Percentiles rank a stretch among this genome's conserved stretches.
These are phyloP conservation scores for Lentinula sp. DNA, from an alignment of 768 basidiomycete genomes.

Conservation along the genomic window DNA sequence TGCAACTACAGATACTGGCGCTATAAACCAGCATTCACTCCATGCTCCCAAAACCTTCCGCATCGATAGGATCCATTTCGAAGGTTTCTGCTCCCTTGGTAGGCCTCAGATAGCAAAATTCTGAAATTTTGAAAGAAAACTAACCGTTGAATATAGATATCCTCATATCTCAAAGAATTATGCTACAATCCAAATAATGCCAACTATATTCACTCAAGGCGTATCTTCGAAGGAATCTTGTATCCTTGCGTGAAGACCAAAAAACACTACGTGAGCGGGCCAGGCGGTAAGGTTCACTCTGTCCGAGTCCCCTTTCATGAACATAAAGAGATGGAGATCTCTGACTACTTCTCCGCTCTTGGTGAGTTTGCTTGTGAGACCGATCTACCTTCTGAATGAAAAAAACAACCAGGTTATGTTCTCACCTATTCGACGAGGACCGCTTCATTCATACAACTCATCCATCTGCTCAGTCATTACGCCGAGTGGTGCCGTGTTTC, in stretches of 20 bases:
- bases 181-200: background rate
- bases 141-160: background rate
- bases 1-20: background rate
- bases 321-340: background rate
- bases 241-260: conserved; percentile 1
- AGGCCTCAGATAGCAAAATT: background rate
- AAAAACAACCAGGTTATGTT: conserved; percentile 3
- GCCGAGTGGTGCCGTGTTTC: conserved; percentile 11
- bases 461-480: conserved; percentile 3
- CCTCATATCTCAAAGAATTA: conserved; percentile 2
- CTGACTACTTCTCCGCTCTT: conserved; percentile 10
- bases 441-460: conserved; percentile 2
- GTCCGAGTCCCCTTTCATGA: conserved; percentile 7
- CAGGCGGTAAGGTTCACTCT: background rate
- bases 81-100: background rate
- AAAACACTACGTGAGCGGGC: conserved; percentile 1
- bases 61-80: background rate
- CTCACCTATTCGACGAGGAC: conserved; percentile 3
- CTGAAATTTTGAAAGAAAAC: background rate
- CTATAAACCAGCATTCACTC: background rate
- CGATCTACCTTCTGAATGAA: background rate
- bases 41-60: background rate
- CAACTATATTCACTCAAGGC: background rate
- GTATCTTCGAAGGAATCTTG: conserved; percentile 3
- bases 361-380: background rate